Evolutionary conservation across 78 protist genomes (phyloP).

Genomic region (Planoprotostelium fungivorum): DNA sequence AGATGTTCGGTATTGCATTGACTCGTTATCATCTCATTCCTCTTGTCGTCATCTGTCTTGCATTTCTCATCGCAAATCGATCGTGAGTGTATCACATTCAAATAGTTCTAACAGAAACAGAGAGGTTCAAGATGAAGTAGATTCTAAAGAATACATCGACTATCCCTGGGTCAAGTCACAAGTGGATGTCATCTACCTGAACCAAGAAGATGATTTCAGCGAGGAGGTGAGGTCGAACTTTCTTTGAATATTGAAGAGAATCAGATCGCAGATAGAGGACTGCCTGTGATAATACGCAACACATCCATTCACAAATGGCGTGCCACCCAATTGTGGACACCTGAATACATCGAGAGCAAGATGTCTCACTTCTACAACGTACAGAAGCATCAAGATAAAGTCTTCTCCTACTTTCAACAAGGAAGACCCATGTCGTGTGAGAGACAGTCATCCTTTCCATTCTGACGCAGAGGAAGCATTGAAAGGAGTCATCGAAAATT

Average conservation of each 20-base stretch:
- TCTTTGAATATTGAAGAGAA: background rate
- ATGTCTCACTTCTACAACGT: background rate
- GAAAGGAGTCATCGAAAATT: background rate
- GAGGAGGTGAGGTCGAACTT: background rate
- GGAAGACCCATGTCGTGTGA: background rate
- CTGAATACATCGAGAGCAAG: background rate
- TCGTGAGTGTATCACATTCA: too few species aligned
- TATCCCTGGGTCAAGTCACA: background rate
- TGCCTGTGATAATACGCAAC: background rate
- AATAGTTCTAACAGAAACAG: too few species aligned
- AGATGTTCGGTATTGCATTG: too few species aligned
- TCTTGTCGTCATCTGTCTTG: too few species aligned
- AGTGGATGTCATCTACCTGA: background rate
- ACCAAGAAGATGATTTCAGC: background rate
- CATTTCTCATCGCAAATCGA: too few species aligned
- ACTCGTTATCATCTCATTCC: too few species aligned
- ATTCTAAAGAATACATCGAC: background rate
- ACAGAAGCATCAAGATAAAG: background rate
- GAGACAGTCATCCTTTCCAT: background rate
- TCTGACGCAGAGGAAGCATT: background rate
- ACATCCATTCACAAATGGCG: background rate
- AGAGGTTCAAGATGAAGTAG: background rate
- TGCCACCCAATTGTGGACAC: background rate
- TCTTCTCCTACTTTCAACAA: background rate
- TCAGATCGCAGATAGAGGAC: background rate